phyloP scores from a whole-genome alignment of 139 green algal genomes.

The Chlorella sp. region DNA sequence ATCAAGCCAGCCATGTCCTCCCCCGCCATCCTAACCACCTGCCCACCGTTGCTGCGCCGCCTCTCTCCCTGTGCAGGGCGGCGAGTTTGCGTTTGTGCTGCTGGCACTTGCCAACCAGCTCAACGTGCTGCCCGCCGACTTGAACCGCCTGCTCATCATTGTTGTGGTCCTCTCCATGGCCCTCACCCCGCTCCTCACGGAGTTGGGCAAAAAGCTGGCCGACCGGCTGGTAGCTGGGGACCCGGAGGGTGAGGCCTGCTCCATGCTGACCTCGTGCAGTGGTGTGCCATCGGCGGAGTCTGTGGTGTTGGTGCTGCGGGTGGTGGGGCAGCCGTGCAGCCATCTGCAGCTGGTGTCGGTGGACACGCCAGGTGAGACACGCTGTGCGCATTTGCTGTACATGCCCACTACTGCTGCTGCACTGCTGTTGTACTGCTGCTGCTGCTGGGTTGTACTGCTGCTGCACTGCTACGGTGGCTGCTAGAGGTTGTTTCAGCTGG shows the following conservation, averaged over 20 bases:
- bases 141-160: constrained; percentile 96
- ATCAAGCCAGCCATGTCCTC: too few relatives aligned
- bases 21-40: too few relatives aligned
- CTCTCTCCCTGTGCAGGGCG: constrained; percentile 72
- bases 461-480: too few relatives aligned
- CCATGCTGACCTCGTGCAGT: background rate
- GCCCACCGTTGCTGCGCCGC: too few relatives aligned
- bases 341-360: too few relatives aligned
- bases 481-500: too few relatives aligned
- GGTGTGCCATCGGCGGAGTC: background rate
- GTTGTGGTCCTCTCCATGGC: constrained; percentile 95
- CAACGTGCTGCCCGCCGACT: constrained; percentile 79
- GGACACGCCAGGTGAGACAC: too few relatives aligned
- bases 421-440: too few relatives aligned
- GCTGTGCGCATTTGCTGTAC: too few relatives aligned
- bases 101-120: constrained; percentile 87
- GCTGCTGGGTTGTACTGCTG: too few relatives aligned
- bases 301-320: background rate
- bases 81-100: constrained; percentile 99
- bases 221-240: background rate
- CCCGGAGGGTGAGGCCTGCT: background rate
- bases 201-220: constrained; percentile 65
- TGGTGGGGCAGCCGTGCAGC: too few relatives aligned
- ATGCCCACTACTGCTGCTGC: too few relatives aligned
- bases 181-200: constrained; percentile 85